These are phyloP conservation scores for Trypanosoma avium DNA, from an alignment of 208 protist genomes.

Conservation along the genomic window DNA sequence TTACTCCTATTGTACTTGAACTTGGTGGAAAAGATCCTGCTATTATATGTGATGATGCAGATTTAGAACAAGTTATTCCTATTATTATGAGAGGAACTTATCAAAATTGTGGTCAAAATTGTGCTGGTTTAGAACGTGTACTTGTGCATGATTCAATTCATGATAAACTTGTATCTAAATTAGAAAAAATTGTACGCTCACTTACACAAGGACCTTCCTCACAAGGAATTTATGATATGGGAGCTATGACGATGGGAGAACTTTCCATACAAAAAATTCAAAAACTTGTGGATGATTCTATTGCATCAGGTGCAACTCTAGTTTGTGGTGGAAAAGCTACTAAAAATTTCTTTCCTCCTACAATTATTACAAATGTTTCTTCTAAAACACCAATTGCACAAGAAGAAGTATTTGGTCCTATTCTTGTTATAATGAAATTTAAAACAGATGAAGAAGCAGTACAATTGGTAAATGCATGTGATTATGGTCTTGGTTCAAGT, in stretches of 20 bases:
- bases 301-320: constrained; percentile 85
- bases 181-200: constrained; percentile 48
- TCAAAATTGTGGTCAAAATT: constrained; percentile 95
- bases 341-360: constrained; percentile 86
- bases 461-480: constrained; percentile 84
- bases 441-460: constrained; percentile 85
- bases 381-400: constrained; percentile 87
- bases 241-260: constrained; percentile 94
- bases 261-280: constrained; percentile 89
- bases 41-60: constrained; percentile 90
- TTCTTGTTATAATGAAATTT: constrained; percentile 91
- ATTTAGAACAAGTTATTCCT: constrained; percentile 88
- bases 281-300: constrained; percentile 86
- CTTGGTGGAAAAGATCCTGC: constrained; percentile 95
- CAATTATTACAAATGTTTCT: constrained; percentile 90
- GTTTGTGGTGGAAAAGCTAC: constrained; percentile 80
- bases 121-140: constrained; percentile 87
- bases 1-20: constrained; percentile 94
- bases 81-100: constrained; percentile 90
- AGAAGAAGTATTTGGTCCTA: constrained; percentile 95
- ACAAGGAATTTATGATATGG: constrained; percentile 75
- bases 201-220: constrained; percentile 88
- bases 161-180: constrained; percentile 74
- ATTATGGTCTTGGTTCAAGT: constrained; percentile 90
- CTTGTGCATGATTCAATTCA: constrained; percentile 88